Evolutionary conservation across 495 filamentous ascomycete genomes (phyloP).

Genomic region (Penicillium verhagenii): DNA sequence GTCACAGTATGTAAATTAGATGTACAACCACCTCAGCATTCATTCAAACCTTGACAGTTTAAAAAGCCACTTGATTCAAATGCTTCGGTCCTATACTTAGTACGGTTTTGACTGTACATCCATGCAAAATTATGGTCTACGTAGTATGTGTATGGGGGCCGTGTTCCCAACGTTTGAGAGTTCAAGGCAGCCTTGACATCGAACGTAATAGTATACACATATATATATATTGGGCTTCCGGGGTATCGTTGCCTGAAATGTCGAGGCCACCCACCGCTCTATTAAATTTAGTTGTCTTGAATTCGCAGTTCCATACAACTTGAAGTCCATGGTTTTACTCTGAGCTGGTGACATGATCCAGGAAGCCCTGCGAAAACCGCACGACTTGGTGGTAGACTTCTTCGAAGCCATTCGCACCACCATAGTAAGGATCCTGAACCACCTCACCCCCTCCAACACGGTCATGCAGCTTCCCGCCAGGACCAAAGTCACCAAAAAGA

Average conservation of each 20-base stretch:
- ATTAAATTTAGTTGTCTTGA: not conserved
- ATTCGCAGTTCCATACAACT: not conserved
- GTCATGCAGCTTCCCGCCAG: slow-evolving; percentile 67
- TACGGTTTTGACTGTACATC: too few relatives aligned
- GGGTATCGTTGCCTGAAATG: not conserved
- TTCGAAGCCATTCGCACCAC: slow-evolving; percentile 77
- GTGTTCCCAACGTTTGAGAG: too few relatives aligned
- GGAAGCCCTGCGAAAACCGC: slow-evolving; percentile 75
- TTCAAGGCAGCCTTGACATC: too few relatives aligned
- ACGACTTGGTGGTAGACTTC: slow-evolving; percentile 79
- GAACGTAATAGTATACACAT: not conserved
- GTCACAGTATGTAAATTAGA: not conserved
- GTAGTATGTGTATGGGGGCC: too few relatives aligned
- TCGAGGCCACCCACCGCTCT: not conserved
- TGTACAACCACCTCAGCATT: not conserved
- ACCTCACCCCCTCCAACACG: slow-evolving; percentile 68
- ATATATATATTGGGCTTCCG: not conserved
- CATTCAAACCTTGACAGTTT: too few relatives aligned
- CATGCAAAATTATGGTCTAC: too few relatives aligned
- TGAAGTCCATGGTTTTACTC: not conserved
- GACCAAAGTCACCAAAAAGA: slow-evolving; percentile 81
- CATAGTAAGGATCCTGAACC: slow-evolving; percentile 93
- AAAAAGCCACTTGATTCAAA: too few relatives aligned
- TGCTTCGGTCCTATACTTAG: too few relatives aligned
- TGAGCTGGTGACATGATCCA: slow-evolving; percentile 46